phyloP scores from a whole-genome alignment of 768 basidiomycete genomes.

The Mycena pura region DNA sequence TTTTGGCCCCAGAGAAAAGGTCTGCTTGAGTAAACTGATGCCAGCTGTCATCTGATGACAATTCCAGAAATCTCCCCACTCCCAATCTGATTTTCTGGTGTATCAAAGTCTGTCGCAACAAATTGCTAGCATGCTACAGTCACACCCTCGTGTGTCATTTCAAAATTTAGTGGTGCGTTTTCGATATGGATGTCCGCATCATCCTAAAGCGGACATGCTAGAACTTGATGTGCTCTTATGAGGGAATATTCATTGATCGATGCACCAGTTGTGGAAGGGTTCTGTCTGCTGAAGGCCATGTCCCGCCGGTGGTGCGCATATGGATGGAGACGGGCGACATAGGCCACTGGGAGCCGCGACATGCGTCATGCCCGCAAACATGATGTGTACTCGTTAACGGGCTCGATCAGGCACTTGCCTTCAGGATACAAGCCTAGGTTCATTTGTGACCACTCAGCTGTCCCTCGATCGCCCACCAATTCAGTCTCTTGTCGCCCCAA shows the following conservation, averaged over 20 bases:
- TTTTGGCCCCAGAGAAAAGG: slow-evolving; percentile 79
- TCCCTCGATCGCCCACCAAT: too few relatives aligned
- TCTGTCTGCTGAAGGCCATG: slow-evolving; percentile 70
- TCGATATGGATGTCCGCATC: background rate
- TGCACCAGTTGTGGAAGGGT: slow-evolving; percentile 71
- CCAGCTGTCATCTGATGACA: background rate
- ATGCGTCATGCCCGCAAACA: slow-evolving; percentile 49
- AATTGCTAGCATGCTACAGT: slow-evolving; percentile 63
- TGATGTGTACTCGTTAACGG: slow-evolving; percentile 17
- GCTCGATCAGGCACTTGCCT: slow-evolving; percentile 17
- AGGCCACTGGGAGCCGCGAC: slow-evolving; percentile 58
- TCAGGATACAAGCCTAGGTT: too few relatives aligned
- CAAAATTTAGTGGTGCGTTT: slow-evolving; percentile 57
- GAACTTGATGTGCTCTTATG: slow-evolving; percentile 63
- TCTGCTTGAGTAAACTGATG: slow-evolving; percentile 32
- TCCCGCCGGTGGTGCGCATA: slow-evolving; percentile 71
- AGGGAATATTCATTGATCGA: slow-evolving; percentile 63
- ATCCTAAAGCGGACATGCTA: slow-evolving; percentile 30
- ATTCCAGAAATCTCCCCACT: slow-evolving; percentile 67
- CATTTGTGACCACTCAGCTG: too few relatives aligned
- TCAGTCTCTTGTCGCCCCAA: slow-evolving; percentile 5
- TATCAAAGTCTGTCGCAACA: slow-evolving; percentile 74
- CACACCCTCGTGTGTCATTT: slow-evolving; percentile 58
- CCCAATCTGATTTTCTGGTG: slow-evolving; percentile 69
- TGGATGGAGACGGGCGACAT: slow-evolving; percentile 47